A percentile compares a stretch with the other conserved stretches of the same genome.
Evolutionary conservation across 345 rosid genomes (phyloP).

Genomic region (Hypericum androsaemum): DNA sequence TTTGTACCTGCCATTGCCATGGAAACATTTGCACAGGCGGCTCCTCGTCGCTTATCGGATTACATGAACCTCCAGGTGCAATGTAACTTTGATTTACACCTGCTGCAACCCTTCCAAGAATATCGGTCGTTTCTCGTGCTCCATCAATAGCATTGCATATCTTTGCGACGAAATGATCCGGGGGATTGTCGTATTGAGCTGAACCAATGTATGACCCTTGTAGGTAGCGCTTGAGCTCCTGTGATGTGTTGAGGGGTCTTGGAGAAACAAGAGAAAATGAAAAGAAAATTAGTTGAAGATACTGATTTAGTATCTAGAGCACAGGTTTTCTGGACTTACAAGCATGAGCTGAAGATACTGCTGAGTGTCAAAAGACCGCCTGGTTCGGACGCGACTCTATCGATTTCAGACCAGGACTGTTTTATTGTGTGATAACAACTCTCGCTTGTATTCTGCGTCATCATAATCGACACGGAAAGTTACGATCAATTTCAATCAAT

Average conservation of each 20-base stretch:
- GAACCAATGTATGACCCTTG: neutral
- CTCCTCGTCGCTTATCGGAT: neutral
- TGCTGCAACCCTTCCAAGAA: slow-evolving; percentile 17
- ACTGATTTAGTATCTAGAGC: too few species aligned
- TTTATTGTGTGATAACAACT: slow-evolving; percentile 22
- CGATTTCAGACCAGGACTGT: slow-evolving; percentile 23
- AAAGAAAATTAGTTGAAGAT: neutral
- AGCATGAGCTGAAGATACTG: slow-evolving; percentile 16
- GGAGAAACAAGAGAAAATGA: neutral
- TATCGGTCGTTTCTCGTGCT: slow-evolving; percentile 13
- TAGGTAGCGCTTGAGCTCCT: slow-evolving; percentile 7
- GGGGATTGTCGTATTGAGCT: slow-evolving; percentile 21
- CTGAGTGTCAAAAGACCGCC: slow-evolving; percentile 8
- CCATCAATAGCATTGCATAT: slow-evolving; percentile 17
- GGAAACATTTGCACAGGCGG: slow-evolving; percentile 10
- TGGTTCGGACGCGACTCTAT: slow-evolving; percentile 15
- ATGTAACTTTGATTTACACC: slow-evolving; percentile 12
- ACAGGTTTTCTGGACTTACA: slow-evolving; percentile 3
- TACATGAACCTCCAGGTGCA: neutral
- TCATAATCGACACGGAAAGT: neutral
- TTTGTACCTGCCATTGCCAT: slow-evolving; percentile 40
- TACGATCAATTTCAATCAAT: too few species aligned
- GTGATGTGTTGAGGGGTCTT: slow-evolving; percentile 9
- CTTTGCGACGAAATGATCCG: neutral
- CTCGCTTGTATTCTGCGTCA: slow-evolving; percentile 15